These are phyloP conservation scores for Colletotrichum somersetense DNA, from an alignment of 2,329 filamentous ascomycete genomes.

Conservation along the genomic window DNA sequence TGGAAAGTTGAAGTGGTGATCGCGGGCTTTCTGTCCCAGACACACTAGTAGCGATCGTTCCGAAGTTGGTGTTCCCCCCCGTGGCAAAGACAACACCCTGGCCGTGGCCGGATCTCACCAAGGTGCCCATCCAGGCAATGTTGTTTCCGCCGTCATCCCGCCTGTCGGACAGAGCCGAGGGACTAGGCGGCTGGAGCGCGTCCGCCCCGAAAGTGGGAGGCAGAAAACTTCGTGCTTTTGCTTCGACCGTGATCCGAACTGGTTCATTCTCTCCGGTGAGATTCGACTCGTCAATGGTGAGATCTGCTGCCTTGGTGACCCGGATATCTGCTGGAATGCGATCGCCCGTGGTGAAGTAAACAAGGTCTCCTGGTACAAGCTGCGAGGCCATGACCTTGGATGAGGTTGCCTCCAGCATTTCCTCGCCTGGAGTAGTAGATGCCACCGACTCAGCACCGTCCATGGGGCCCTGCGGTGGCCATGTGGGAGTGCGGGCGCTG, in stretches of 20 bases:
- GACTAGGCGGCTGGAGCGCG: slow-evolving; percentile 51
- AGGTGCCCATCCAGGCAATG: slow-evolving; percentile 97
- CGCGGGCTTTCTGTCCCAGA: slow-evolving; percentile 95
- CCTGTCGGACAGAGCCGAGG: slow-evolving; percentile 66
- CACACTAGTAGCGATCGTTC: slow-evolving; percentile 93
- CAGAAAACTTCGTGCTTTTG: slow-evolving; percentile 53
- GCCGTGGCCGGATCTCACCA: slow-evolving; percentile 94
- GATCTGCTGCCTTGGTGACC: slow-evolving; percentile 88
- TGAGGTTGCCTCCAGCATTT: slow-evolving; percentile 78
- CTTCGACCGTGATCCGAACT: slow-evolving; percentile 80
- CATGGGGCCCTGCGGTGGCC: slow-evolving; percentile 63
- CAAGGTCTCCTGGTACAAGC: slow-evolving; percentile 91
- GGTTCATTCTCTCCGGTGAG: slow-evolving; percentile 97
- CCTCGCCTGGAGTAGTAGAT: slow-evolving; percentile 71
- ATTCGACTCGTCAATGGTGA: slow-evolving; percentile 97
- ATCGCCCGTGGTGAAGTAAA: slow-evolving; percentile 95
- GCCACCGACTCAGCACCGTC: slow-evolving; percentile 51
- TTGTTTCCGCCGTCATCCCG: slow-evolving; percentile 80
- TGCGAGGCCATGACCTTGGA: slow-evolving; percentile 88
- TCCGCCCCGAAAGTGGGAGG: slow-evolving; percentile 49
- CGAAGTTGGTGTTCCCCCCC: slow-evolving; percentile 93
- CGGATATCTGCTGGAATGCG: slow-evolving; percentile 96
- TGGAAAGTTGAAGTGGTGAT: slow-evolving; percentile 92
- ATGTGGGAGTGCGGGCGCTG: slow-evolving; percentile 56
- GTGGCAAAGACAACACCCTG: slow-evolving; percentile 98